Evolutionary conservation across 441 rosid species (phyloP), one percentile per base, ranked within the genome.

Genomic region (Populus hybrid): DNA sequence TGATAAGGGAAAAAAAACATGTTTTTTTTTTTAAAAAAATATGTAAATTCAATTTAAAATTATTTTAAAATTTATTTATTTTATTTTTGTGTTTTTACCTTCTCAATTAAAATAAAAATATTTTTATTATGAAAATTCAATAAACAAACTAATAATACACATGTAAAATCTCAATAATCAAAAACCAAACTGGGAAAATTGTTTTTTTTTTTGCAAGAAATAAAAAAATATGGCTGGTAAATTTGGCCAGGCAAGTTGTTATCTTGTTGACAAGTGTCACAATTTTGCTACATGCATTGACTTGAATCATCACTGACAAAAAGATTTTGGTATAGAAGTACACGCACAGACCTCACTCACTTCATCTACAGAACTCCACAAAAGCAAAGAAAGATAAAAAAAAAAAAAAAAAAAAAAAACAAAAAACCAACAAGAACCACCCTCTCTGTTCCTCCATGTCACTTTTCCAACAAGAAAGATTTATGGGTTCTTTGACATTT

Each of bases 401-500:
- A n/a, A n/a, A n/a, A n/a, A n/a, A 10, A 7, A 21, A 12, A 20
- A 1, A n/a, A 0, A 3, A 21, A 21, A n/a, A 63, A 7, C 38
- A 6, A 6, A 23, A 23, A 21, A 64, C 28, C 31, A 21, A 7
- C 11, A 28, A 35, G 29, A 24, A 69, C 1, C 79, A 2, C 42
- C 76, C 29, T 28, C 72, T 9, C 36, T 74, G 23, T 24, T 8
- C 10, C 2, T 7, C 29, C 38, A 23, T n/a, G 21, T 74, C 79
- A 82, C 61, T 63, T 18, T 71, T 68, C 74, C 82, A 74, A 21
- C 80, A 8, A 74, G 66, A 78, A 80, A 66, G 61, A 64, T 66
- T 68, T 53, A 69, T 75, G 68, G 74, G 61, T 33, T 75, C 42
- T 78, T 81, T 84, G 83, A 83, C 82, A 79, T 78, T 75, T 85